Percentiles rank a stretch among this genome's conserved stretches.
phyloP scores from a whole-genome alignment of 2,329 filamentous ascomycete genomes.

The Pseudohalonectria lignicola region DNA sequence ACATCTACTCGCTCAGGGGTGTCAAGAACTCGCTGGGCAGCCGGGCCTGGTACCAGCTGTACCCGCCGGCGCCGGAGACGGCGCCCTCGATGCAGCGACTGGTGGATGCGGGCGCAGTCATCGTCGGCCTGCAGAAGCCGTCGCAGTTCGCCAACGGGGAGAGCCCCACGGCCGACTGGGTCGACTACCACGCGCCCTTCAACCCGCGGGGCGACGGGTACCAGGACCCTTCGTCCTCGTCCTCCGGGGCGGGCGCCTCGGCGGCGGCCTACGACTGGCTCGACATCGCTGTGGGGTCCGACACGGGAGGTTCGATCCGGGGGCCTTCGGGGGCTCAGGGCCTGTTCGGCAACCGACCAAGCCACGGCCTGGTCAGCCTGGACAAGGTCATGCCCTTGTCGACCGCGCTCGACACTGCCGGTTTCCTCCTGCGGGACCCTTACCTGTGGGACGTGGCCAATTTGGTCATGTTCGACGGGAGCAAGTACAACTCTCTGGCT shows the following conservation, averaged over 20 bases:
- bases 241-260: conserved; percentile 24
- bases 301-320: conserved; percentile 16
- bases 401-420: conserved; percentile 29
- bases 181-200: conserved; percentile 28
- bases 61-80: conserved; percentile 34
- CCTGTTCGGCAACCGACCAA: conserved; percentile 32
- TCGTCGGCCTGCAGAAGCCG: conserved; percentile 35
- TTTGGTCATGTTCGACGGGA: conserved; percentile 18
- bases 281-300: conserved; percentile 29
- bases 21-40: conserved; percentile 44
- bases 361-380: conserved; percentile 24
- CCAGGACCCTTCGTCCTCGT: conserved; percentile 33
- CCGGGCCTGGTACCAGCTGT: conserved; percentile 46
- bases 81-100: conserved; percentile 42
- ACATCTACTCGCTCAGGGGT: conserved; percentile 40
- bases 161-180: conserved; percentile 35
- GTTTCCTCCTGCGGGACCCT: conserved; percentile 26
- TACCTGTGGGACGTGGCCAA: conserved; percentile 20
- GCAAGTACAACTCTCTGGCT: conserved; percentile 19
- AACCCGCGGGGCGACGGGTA: conserved; percentile 37
- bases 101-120: conserved; percentile 45
- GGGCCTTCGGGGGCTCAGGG: conserved; percentile 18
- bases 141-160: conserved; percentile 33
- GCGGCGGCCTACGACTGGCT: conserved; percentile 31
- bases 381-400: conserved; percentile 30